phyloP scores from a whole-genome alignment of 495 filamentous ascomycete species.

The Staphylotrichum tortipilum region DNA sequence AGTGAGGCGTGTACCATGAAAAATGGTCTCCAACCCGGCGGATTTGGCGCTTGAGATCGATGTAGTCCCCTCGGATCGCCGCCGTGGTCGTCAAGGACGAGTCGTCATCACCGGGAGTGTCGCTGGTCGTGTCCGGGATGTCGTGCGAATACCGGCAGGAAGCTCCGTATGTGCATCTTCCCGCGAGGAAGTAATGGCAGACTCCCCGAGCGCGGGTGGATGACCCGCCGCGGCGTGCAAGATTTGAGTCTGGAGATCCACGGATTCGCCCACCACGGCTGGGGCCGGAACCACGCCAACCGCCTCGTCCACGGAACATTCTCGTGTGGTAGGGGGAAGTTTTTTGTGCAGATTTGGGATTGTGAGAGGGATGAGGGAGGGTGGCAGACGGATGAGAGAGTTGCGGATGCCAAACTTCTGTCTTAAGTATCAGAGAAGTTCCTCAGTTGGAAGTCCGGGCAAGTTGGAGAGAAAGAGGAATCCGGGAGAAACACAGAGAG shows the following conservation, averaged over 20 bases:
- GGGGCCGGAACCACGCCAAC: neutral
- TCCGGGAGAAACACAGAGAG: too few relatives aligned
- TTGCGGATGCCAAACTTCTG: too few relatives aligned
- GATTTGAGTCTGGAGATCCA: neutral
- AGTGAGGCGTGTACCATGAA: neutral
- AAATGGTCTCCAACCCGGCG: neutral
- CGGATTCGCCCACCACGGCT: neutral
- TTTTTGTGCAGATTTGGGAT: too few relatives aligned
- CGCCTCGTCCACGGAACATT: neutral
- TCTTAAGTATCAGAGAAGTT: too few relatives aligned
- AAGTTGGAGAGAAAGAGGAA: too few relatives aligned
- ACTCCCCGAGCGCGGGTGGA: neutral
- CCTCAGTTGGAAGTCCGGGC: too few relatives aligned
- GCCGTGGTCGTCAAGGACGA: neutral
- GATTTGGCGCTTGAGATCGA: slow-evolving; percentile 5
- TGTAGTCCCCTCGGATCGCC: neutral
- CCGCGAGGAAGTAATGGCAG: neutral
- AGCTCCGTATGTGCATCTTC: neutral
- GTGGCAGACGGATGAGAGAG: too few relatives aligned
- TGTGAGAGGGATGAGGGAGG: too few relatives aligned
- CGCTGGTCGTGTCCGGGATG: neutral
- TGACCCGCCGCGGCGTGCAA: neutral
- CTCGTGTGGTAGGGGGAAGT: neutral
- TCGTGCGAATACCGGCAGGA: neutral
- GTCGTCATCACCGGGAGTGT: neutral